Evolutionary conservation across 106 monocot species (phyloP), one percentile per base, ranked within the genome.

Genomic region (Gastrodia elata): DNA sequence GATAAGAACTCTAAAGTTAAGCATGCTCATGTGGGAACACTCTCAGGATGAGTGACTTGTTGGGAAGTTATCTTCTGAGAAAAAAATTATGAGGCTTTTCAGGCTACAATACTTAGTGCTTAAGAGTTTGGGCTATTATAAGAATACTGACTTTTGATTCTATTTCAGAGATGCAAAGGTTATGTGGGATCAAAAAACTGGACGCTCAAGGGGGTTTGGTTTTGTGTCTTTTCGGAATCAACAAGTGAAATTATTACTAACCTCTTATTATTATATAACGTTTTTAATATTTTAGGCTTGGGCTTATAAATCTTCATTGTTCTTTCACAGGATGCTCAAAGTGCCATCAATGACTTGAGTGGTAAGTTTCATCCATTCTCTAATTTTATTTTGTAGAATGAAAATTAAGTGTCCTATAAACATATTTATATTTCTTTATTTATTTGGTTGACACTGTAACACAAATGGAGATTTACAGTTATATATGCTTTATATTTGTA

Each of bases 181-280:
- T 68, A 95, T 95, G 94, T 95, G 94, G 94, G 94, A 95, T 71
- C 84, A 95, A 67, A 91, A 95, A 61, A 89, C 87, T 73, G 94
- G 91, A 0, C 94, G 94, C 22, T 95, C 94, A 18, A 89, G 94
- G 75, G 91, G 91, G 30, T 95, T 89, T 84, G 94, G 94, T 28
- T 95, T 95, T 84, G 94, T 95, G 75, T 95, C 94, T 73, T 95
- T 95, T 67, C 65, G 91, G 46, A 91, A 76, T 57, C 89, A 95
- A 55, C 91, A 94, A 91, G 94, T 94, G 58, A 22, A 40, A 38
- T 40, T 4, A 52, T 52, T 38, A 25, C 25, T 24, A 8, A 15
- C 26, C 33, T 36, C 10, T 18, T 64, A 16, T 69, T 20, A 34
- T 24, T 40, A 39, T 69, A 22, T 52, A 22, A 52, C 40, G 4